Evolutionary conservation across 257 asterid species (phyloP).

Genomic region (Solanum sejunctum): DNA sequence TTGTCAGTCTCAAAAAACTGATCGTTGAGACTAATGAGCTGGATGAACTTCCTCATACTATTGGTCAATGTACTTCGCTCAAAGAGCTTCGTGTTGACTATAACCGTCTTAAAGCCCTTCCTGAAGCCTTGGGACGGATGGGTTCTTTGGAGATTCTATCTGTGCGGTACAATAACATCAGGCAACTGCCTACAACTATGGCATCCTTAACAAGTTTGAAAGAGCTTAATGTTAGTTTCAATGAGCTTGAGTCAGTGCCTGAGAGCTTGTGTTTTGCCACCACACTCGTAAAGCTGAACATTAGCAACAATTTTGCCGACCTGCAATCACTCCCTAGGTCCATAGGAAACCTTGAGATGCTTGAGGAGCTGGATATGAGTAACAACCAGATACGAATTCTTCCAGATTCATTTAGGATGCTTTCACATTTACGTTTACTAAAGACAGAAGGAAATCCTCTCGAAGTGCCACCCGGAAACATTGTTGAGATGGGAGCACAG

Average conservation of each 20-base stretch:
- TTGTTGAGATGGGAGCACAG: conserved; percentile 62
- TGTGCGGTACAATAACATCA: conserved; percentile 64
- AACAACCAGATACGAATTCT: conserved; percentile 66
- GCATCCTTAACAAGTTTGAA: conserved; percentile 47
- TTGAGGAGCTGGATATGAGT: conserved; percentile 10
- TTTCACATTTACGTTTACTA: conserved; percentile 39
- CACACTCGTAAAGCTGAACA: conserved; percentile 1
- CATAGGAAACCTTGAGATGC: conserved; percentile 16
- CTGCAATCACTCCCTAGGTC: conserved; percentile 11
- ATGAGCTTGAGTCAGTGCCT: conserved; percentile 7
- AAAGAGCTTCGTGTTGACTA: conserved; percentile 66
- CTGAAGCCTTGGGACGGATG: conserved; percentile 82
- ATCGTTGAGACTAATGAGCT: conserved; percentile 60
- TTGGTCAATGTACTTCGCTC: conserved; percentile 57
- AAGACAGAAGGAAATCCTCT: conserved; percentile 81
- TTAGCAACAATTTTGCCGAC: conserved; percentile 15
- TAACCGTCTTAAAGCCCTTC: conserved; percentile 76
- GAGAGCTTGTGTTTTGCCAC: conserved; percentile 10
- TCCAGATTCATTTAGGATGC: conserved; percentile 81
- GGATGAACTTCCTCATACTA: conserved; percentile 75
- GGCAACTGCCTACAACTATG: conserved; percentile 77
- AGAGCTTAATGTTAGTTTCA: conserved; percentile 50
- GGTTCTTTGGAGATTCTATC: conserved; percentile 56
- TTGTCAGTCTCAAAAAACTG: conserved; percentile 48
- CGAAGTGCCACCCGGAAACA: conserved; percentile 41